Conservation (phyloP, 1,139 yeast species). For the Candida frijolesensis region DNA sequence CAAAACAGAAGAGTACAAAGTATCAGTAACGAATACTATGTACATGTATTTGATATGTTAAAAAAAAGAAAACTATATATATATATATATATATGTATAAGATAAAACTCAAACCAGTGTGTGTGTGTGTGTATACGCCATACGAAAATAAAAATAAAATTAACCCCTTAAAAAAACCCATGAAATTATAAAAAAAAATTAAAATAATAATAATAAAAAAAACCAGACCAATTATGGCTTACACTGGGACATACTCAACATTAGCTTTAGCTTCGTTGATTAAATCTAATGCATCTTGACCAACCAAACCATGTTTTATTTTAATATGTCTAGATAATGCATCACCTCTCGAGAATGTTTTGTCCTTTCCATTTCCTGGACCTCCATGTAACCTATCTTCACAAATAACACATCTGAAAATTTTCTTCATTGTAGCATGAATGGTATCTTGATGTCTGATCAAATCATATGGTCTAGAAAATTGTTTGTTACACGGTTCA, state of each 20-base stretch:
- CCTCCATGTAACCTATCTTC: slow-evolving; percentile 53
- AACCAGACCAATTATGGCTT: neutral
- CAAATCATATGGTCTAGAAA: slow-evolving; percentile 51
- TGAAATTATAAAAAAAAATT: neutral
- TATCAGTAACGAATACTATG: slow-evolving; percentile 5
- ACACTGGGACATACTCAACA: slow-evolving; percentile 58
- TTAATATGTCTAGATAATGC: slow-evolving; percentile 52
- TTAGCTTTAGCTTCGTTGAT: slow-evolving; percentile 76
- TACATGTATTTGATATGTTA: slow-evolving; percentile 6
- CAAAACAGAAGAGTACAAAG: slow-evolving; percentile 5
- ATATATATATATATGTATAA: neutral
- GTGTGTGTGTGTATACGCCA: slow-evolving; percentile 1
- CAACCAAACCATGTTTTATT: slow-evolving; percentile 50
- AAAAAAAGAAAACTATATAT: slow-evolving; percentile 3
- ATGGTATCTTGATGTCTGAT: slow-evolving; percentile 54
- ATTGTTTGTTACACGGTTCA: slow-evolving; percentile 45
- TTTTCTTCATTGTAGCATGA: slow-evolving; percentile 51
- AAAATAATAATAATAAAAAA: neutral
- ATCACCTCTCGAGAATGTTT: slow-evolving; percentile 52
- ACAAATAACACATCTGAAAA: slow-evolving; percentile 51
- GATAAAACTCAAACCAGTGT: slow-evolving; percentile 1
- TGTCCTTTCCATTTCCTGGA: slow-evolving; percentile 60
- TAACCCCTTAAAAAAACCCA: slow-evolving; percentile 1
- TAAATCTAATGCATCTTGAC: slow-evolving; percentile 55
- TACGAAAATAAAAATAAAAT: slow-evolving; percentile 1